A percentile compares a stretch with the other conserved stretches of the same genome.
phyloP scores from a whole-genome alignment of 306 rosid genomes.

The Prunus mira region DNA sequence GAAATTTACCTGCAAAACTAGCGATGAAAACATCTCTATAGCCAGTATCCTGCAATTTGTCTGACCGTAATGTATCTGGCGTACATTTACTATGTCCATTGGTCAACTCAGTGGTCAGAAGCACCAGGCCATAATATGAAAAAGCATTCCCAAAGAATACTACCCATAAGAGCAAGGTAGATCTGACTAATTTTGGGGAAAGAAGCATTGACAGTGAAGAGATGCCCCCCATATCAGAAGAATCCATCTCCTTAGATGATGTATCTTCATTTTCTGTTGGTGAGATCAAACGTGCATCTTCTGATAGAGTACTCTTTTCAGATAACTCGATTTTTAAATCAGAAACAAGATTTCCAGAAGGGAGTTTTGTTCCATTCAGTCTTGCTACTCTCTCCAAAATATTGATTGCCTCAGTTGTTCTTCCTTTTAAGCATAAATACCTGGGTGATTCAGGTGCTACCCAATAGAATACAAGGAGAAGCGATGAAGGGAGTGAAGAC shows the following conservation, averaged over 20 bases:
- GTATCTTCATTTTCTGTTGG: constrained; percentile 30
- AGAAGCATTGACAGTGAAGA: constrained; percentile 67
- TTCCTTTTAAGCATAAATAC: constrained; percentile 70
- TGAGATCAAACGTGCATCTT: constrained; percentile 59
- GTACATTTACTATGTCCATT: constrained; percentile 51
- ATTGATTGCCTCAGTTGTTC: constrained; percentile 62
- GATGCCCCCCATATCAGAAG: constrained; percentile 43
- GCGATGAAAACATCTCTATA: constrained; percentile 74
- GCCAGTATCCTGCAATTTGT: constrained; percentile 43
- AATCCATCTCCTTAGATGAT: constrained; percentile 31
- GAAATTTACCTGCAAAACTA: constrained; percentile 80
- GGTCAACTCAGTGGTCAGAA: constrained; percentile 83
- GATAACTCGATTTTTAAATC: constrained; percentile 51
- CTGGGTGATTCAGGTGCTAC: constrained; percentile 89
- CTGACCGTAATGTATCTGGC: constrained; percentile 36
- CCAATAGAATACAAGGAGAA: constrained; percentile 81
- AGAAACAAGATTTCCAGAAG: constrained; percentile 72
- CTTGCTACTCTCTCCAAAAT: constrained; percentile 86
- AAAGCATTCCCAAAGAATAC: constrained; percentile 95
- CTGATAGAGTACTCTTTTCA: constrained; percentile 38
- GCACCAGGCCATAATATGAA: constrained; percentile 94
- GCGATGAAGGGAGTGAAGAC: constrained; percentile 76
- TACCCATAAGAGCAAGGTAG: constrained; percentile 86
- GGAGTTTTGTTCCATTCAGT: constrained; percentile 67
- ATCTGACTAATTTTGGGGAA: constrained; percentile 62